Percentiles rank a stretch among this genome's conserved stretches.
These are phyloP conservation scores for Danielozyma ontarioensis DNA, from an alignment of 805 yeast species.

Conservation along the genomic window DNA sequence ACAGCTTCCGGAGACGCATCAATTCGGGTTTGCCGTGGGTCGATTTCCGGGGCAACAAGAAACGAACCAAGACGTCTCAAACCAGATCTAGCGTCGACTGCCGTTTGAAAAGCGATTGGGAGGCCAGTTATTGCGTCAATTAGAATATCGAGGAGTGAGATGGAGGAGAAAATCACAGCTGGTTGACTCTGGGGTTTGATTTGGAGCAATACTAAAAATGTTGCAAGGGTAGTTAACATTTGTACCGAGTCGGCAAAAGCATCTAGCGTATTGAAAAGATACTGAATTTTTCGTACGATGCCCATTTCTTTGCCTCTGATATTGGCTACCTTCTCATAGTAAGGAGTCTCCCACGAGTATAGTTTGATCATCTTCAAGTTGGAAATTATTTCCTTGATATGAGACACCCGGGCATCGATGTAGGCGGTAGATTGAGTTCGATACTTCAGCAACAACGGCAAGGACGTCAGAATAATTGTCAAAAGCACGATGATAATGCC, in stretches of 20 bases:
- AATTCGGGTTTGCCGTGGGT: constrained; percentile 24
- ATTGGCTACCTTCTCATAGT: constrained; percentile 48
- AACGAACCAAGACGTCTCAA: constrained; percentile 51
- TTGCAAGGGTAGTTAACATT: constrained; percentile 62
- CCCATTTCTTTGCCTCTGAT: constrained; percentile 60
- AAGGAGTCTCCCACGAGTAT: constrained; percentile 90
- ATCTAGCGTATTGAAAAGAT: constrained; percentile 49
- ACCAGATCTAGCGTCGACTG: constrained; percentile 63
- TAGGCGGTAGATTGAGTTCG: constrained; percentile 53
- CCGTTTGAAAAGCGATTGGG: constrained; percentile 65
- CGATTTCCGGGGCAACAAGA: constrained; percentile 42
- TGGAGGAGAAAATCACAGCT: constrained; percentile 64
- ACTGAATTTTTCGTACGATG: constrained; percentile 57
- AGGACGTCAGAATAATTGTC: constrained; percentile 37
- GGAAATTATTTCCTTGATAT: constrained; percentile 72
- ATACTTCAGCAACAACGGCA: constrained; percentile 47
- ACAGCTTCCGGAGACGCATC: constrained; percentile 19
- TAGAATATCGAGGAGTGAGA: constrained; percentile 60
- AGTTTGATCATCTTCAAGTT: constrained; percentile 79
- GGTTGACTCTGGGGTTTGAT: constrained; percentile 36
- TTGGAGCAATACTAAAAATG: constrained; percentile 36
- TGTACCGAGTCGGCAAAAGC: constrained; percentile 69
- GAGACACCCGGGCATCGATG: constrained; percentile 74
- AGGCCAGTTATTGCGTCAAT: constrained; percentile 59
- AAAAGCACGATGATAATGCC: constrained; percentile 52